Conservation (phyloP, 768 basidiomycete species). For the Amanita inopinata region DNA sequence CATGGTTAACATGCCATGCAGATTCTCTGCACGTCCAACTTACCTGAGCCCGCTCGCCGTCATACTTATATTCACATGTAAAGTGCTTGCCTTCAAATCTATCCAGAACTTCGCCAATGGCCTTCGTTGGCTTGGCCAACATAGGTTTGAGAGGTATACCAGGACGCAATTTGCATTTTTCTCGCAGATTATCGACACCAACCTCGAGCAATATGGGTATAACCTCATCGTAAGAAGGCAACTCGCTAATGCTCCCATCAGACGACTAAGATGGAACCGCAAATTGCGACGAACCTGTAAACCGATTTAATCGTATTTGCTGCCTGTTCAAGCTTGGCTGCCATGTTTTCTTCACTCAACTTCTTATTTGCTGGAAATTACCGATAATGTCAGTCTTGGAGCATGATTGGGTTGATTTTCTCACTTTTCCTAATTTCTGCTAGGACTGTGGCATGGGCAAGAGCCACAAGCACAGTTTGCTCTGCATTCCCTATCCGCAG, state of each 20-base stretch:
- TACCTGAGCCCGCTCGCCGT: conserved; percentile 94
- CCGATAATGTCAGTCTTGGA: conserved; percentile 6
- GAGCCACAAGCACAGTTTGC: conserved; percentile 87
- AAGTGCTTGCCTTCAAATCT: conserved; percentile 92
- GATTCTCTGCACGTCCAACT: conserved; percentile 1
- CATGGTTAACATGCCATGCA: conserved; percentile 1
- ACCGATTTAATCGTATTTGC: conserved; percentile 76
- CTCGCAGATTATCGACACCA: conserved; percentile 61
- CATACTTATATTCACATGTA: conserved; percentile 99
- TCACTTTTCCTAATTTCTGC: conserved; percentile 58
- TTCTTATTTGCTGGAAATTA: conserved; percentile 54
- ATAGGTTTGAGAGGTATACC: conserved; percentile 97
- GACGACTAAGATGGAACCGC: conserved; percentile 7
- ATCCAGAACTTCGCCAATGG: conserved; percentile 95
- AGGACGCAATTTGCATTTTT: conserved; percentile 84
- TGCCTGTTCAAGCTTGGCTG: conserved; percentile 65
- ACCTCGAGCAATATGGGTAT: conserved; percentile 79
- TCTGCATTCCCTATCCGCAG: conserved; percentile 96
- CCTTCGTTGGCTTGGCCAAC: conserved; percentile 98
- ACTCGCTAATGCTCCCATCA: conserved; percentile 45
- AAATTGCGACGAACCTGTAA: conserved; percentile 57
- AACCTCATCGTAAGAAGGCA: conserved; percentile 87
- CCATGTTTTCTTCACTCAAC: conserved; percentile 65
- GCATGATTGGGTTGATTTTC: not conserved
- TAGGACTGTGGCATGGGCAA: conserved; percentile 84